Conservation (phyloP, 352 stramenopile species). For the Phytophthora pluvialis region DNA sequence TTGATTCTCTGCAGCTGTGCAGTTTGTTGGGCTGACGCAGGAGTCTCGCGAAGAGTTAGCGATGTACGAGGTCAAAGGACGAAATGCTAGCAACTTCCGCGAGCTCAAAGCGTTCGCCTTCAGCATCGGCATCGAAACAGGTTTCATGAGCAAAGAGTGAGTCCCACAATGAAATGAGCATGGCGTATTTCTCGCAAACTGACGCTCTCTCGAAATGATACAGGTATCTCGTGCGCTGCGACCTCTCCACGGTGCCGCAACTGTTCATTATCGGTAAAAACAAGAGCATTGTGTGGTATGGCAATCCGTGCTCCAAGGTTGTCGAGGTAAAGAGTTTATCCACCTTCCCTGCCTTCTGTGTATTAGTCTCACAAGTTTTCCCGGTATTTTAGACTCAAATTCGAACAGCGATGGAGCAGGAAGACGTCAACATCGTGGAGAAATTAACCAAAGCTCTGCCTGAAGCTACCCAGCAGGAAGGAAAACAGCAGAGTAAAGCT, state of each 20-base stretch:
- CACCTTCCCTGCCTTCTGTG: constrained; percentile 2
- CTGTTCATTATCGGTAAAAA: constrained; percentile 70
- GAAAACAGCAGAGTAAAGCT: constrained; percentile 23
- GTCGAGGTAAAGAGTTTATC: constrained; percentile 39
- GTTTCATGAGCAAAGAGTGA: constrained; percentile 74
- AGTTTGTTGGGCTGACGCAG: constrained; percentile 75
- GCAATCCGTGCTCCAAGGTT: constrained; percentile 39
- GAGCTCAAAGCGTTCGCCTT: constrained; percentile 60
- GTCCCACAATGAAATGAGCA: constrained; percentile 15
- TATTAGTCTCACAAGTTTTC: background rate
- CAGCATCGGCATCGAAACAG: constrained; percentile 71
- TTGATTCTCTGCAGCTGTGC: constrained; percentile 38
- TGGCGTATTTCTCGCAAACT: constrained; percentile 1
- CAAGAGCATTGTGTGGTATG: constrained; percentile 66
- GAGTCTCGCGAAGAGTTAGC: constrained; percentile 67
- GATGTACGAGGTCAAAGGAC: constrained; percentile 67
- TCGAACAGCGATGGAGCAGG: constrained; percentile 37
- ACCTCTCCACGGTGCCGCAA: constrained; percentile 58
- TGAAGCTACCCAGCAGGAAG: constrained; percentile 6
- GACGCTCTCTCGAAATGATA: constrained; percentile 6
- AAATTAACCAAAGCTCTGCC: background rate
- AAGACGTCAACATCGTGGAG: constrained; percentile 31
- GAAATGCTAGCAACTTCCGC: constrained; percentile 61
- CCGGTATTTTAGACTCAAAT: constrained; percentile 24
- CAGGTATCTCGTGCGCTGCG: constrained; percentile 73